Conservation (phyloP, 1,139 yeast species). For the Diutina siamensis region DNA sequence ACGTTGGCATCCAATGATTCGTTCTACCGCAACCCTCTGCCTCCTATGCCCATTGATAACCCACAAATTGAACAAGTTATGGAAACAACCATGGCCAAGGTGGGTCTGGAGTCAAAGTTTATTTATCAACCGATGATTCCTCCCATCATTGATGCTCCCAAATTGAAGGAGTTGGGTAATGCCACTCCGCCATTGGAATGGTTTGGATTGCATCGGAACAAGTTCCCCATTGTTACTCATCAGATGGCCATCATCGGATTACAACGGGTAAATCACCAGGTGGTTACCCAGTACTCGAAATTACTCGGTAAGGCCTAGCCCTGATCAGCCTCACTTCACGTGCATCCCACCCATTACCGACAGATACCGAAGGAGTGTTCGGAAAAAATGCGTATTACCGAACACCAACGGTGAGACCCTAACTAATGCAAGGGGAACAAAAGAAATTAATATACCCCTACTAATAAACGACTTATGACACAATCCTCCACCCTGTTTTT, state of each 20-base stretch:
- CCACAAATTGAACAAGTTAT: slow-evolving; percentile 31
- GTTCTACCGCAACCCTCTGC: not conserved
- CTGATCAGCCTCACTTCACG: too few species aligned
- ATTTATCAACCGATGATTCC: slow-evolving; percentile 55
- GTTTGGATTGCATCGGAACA: slow-evolving; percentile 86
- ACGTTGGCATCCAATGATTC: slow-evolving; percentile 12
- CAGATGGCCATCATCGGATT: slow-evolving; percentile 63
- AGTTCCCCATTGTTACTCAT: slow-evolving; percentile 79
- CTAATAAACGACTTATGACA: too few species aligned
- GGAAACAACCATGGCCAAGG: slow-evolving; percentile 51
- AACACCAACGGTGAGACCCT: too few species aligned
- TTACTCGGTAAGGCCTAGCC: not conserved
- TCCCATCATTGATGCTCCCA: slow-evolving; percentile 83
- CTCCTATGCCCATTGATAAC: not conserved
- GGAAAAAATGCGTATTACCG: too few species aligned
- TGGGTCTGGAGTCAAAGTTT: slow-evolving; percentile 48
- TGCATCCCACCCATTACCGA: too few species aligned
- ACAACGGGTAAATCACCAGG: slow-evolving; percentile 60
- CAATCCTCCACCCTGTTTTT: too few species aligned
- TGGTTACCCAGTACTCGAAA: slow-evolving; percentile 24
- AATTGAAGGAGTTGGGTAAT: slow-evolving; percentile 79
- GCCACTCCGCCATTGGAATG: slow-evolving; percentile 98
- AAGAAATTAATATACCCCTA: too few species aligned
- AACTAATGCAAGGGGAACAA: too few species aligned
- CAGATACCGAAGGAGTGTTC: too few species aligned